Evolutionary conservation across 2,329 filamentous ascomycete species (phyloP), one percentile per base, ranked within the genome.

Genomic region (Diaporthe sp.): DNA sequence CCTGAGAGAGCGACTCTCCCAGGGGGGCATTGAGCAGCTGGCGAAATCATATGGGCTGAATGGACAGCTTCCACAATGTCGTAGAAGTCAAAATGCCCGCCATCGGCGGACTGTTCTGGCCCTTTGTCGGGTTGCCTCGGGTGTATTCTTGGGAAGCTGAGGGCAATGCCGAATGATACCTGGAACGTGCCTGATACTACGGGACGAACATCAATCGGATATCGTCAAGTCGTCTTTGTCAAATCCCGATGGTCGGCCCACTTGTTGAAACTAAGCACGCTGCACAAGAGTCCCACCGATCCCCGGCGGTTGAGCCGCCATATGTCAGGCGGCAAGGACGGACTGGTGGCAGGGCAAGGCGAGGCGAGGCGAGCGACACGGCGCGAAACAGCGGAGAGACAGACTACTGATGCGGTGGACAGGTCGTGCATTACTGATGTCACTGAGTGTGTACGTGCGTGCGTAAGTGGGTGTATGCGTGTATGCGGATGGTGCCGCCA

Each of bases 351-450:
- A n/a, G 22, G 64, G 64, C 64, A 40, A 68, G 64, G 45, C 45
- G 30, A 67, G 64, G 61, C 61, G 45, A 66, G 61, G 28, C 22
- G 15, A 52, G 64, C 47, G 64, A 54, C 47, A 40, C n/a, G 9
- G 47, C 64, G 19, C 64, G 64, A 54, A 68, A 68, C 64, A 68
- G 64, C 64, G 64, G 64, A 67, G 45, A 67, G 30, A 67, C 64
- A 67, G 22, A 28, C 22, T 67, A n/a, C 28, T 35, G 42, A 15
- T 50, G 42, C 30, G 17, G 22, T 19, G 15, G 28, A n/a, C 22
- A 25, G 42, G 13, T 35, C 3, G 42, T 67, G 64, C 64, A 67
- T 67, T 17, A 30, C 30, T 67, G 61, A 50, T 50, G 61, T 66
- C 60, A 66, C 40, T 33, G 17, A 17, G 58, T 28, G 38, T 6